Percentiles rank a stretch among this genome's conserved stretches.
phyloP scores from a whole-genome alignment of 1,139 yeast genomes.

The Geotrichum bryndzae region DNA sequence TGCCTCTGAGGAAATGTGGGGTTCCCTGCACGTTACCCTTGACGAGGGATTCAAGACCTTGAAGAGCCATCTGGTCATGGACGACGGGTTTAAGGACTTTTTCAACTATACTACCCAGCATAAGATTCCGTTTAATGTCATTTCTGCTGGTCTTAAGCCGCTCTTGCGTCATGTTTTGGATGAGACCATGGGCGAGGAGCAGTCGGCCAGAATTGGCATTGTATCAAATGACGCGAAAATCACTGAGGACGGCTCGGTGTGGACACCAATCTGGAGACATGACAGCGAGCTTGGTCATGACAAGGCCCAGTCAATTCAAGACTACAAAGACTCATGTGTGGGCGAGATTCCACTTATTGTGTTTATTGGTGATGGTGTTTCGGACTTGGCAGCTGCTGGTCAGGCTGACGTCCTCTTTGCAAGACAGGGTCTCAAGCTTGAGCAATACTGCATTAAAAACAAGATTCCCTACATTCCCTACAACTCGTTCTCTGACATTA shows the following conservation, averaged over 20 bases:
- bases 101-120: conserved; percentile 48
- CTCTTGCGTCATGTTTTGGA: conserved; percentile 54
- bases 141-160: conserved; percentile 64
- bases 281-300: conserved; percentile 62
- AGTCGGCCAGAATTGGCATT: conserved; percentile 50
- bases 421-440: conserved; percentile 39
- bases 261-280: conserved; percentile 59
- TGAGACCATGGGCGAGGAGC: conserved; percentile 52
- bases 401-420: conserved; percentile 44
- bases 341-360: conserved; percentile 34
- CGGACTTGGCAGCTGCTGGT: conserved; percentile 43
- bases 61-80: conserved; percentile 49
- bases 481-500: conserved; percentile 39
- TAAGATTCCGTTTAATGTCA: conserved; percentile 54
- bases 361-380: conserved; percentile 43
- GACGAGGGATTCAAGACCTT: conserved; percentile 53
- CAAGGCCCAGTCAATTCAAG: conserved; percentile 54
- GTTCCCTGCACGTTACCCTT: conserved; percentile 39
- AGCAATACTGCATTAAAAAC: conserved; percentile 39
- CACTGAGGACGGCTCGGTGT: conserved; percentile 39
- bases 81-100: conserved; percentile 53
- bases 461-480: conserved; percentile 40
- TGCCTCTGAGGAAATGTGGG: conserved; percentile 43
- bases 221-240: conserved; percentile 53
- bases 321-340: conserved; percentile 35